Base-by-base conservation (phyloP, 306 rosid genomes). In the Heteromeles arbutifolia region DNA sequence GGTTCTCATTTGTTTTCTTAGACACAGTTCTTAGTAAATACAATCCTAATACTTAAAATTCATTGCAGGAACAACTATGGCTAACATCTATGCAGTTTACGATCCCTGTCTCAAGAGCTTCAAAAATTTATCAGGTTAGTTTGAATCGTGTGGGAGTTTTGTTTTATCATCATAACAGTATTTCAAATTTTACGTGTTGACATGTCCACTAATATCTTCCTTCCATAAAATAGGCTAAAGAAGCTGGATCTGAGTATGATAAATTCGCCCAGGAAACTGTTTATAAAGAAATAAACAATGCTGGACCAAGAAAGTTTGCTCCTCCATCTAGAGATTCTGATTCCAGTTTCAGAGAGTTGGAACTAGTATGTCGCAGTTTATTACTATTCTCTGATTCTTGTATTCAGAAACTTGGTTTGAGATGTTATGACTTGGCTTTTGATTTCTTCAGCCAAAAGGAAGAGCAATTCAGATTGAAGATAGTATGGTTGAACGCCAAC, bases 381-480 rank as follows among this genome's bases (percentile, higher is more conserved):
- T 31, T 79, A 52, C 48, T 80, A 44, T 54, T 31, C 25, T 69
- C 53, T 77, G 68, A 58, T 13, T 45, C 11, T 75, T 71, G 50
- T 78, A 31, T 78, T 77, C 64, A 59, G 74, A 76, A 57, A 67
- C 34, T 80, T 65, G 21, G 57, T 74, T 70, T 83, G 65, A 18
- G 43, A 39, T 44, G 67, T 70, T 78, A 64, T 56, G 70, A 57
- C 65, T 78, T 77, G 62, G 74, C 71, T 62, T 84, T 75, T 81
- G 76, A 65, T 85, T 72, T 70, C 72, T 79, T 68, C 84, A 89
- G 97, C 94, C 89, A 65, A 86, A 76, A 78, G 94, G 97, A 2
- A 84, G 82, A 70, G 91, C 94, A 78, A 91, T 91, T 78, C 87
- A 82, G 81, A 90, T 91, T 62, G 90, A 87, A 80, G 85, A 84